Evolutionary conservation across 2,329 filamentous ascomycete genomes (phyloP), one percentile per base, ranked within the genome.

Genomic region (Aspergillus ochraceus): DNA sequence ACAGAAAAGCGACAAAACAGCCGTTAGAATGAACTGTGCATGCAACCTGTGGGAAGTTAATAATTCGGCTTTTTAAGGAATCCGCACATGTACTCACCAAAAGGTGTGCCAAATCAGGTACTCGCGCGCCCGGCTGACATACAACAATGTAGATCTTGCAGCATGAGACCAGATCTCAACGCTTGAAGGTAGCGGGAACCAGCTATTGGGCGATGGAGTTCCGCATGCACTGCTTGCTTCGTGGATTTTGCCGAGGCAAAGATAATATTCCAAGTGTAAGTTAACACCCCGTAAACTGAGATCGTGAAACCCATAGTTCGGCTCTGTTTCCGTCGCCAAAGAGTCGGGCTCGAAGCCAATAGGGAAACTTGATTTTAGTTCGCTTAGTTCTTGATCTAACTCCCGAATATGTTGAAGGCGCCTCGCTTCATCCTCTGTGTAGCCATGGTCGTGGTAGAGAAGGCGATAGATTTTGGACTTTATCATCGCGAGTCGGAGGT

Each of bases 261-360:
- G 64, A 24, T 68, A 70, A 52, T 71, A 71, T 49, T 69, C 68
- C 32, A 71, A 24, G 30, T 71, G 68, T 6, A 70, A 60, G 29
- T 52, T 65, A 4, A 69, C 57, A 1, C 68, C 68, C 1, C 68
- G 64, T 9, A 70, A 52, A 52, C 66, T 70, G 19, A 70, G 64
- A 49, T 69, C 66, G 46, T 68, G 69, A 36, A 69, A 65, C 2
- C 62, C n/a, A 26, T 66, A 65, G 26, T 67, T 58, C 6, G 36
- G 36, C 2, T 66, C 65, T 8, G 22, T 55, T 12, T 61, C 60
- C 2, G 60, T 59, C 17, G 67, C 54, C 17, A 63, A 66, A 3
- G 56, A 47, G 24, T 69, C 64, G 1, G 66, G 67, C 17, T 63
- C 64, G 39, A 59, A 68, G 2, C 54, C 47, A 6, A 56, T 56